Conservation (phyloP, 257 asterid genomes). For the Solanum okadae region DNA sequence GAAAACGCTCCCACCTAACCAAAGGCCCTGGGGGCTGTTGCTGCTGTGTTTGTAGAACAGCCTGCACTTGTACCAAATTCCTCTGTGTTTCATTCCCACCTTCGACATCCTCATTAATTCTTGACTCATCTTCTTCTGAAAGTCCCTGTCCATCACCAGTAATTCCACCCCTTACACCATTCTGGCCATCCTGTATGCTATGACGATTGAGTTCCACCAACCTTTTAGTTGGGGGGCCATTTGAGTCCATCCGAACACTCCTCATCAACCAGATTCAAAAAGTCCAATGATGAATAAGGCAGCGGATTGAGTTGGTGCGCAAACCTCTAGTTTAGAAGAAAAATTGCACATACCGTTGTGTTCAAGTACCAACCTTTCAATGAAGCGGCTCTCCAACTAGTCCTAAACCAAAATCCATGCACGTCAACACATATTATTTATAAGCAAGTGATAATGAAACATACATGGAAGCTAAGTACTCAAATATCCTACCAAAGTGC, state of each 20-base stretch:
- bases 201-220: constrained; percentile 16
- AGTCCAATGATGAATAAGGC: constrained; percentile 24
- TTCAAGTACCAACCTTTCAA: constrained; percentile 3
- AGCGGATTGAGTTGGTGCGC: constrained; percentile 21
- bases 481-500: neutral
- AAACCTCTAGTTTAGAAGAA: constrained; percentile 22
- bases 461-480: neutral
- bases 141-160: constrained; percentile 18
- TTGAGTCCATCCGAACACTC: constrained; percentile 16
- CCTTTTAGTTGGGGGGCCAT: constrained; percentile 23
- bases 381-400: neutral
- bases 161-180: constrained; percentile 16
- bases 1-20: constrained; percentile 47
- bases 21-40: constrained; percentile 21
- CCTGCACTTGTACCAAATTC: constrained; percentile 16
- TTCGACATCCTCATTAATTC: constrained; percentile 21
- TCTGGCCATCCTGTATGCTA: constrained; percentile 8
- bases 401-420: constrained; percentile 1
- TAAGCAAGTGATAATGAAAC: neutral
- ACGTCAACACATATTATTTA: neutral
- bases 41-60: constrained; percentile 16
- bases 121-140: constrained; percentile 25
- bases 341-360: constrained; percentile 27
- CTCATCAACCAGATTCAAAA: constrained; percentile 51
- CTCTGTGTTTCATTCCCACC: constrained; percentile 4